Evolutionary conservation across 129 eudicot genomes (phyloP).

Genomic region (Artemisia tridentata): DNA sequence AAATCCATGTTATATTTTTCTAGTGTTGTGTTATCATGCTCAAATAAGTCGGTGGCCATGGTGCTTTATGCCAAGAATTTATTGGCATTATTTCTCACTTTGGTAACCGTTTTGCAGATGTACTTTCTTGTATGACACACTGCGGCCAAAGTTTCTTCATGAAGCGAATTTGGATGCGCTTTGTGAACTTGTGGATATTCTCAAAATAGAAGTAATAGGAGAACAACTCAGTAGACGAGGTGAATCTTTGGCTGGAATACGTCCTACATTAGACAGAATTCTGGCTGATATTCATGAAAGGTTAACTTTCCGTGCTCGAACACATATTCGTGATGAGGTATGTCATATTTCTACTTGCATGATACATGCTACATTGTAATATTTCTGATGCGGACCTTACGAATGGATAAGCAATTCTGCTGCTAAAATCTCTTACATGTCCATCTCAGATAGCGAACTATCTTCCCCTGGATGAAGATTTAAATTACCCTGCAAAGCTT

Average conservation of each 20-base stretch:
- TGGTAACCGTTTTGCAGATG: conserved; percentile 56
- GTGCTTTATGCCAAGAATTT: too few species aligned
- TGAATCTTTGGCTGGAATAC: conserved; percentile 88
- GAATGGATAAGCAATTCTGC: conserved; percentile 9
- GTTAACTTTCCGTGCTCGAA: conserved; percentile 95
- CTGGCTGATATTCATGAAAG: conserved; percentile 98
- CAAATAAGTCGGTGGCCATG: too few species aligned
- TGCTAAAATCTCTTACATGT: conserved; percentile 22
- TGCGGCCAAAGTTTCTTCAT: conserved; percentile 89
- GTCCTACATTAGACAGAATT: conserved; percentile 88
- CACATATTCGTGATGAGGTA: conserved; percentile 97
- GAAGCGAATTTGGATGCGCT: conserved; percentile 88
- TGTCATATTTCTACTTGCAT: conserved; percentile 12
- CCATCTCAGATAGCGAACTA: conserved; percentile 84
- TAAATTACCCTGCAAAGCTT: conserved; percentile 87
- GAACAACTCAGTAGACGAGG: conserved; percentile 81
- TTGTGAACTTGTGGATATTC: conserved; percentile 98
- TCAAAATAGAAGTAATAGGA: conserved; percentile 88
- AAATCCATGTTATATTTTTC: too few species aligned
- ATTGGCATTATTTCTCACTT: not conserved
- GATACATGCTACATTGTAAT: not conserved
- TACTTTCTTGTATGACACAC: conserved; percentile 80
- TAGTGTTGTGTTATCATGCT: too few species aligned
- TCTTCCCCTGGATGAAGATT: conserved; percentile 79
- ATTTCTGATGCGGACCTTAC: conserved; percentile 13